These are phyloP conservation scores for Westerdykella sp. DNA, from an alignment of 2,329 filamentous ascomycete genomes.

Conservation along the genomic window DNA sequence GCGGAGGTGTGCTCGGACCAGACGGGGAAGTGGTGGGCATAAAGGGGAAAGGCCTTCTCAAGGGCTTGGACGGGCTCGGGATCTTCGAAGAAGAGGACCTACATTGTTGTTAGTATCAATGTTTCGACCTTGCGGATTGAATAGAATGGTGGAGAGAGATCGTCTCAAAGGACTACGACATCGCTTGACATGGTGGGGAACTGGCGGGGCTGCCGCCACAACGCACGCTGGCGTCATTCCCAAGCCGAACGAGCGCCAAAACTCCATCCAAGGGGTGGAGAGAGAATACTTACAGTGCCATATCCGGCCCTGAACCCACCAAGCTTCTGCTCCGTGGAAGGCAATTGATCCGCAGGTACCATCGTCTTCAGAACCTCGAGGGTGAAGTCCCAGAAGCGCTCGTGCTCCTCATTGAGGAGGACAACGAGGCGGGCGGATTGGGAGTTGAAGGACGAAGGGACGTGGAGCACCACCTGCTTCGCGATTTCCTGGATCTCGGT, in stretches of 20 bases:
- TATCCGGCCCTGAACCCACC: constrained; percentile 63
- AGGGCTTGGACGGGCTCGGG: constrained; percentile 58
- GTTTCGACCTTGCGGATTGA: not conserved
- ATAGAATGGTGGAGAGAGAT: not conserved
- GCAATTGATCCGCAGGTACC: constrained; percentile 60
- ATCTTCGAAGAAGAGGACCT: constrained; percentile 84
- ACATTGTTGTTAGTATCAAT: constrained; percentile 7
- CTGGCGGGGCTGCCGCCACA: constrained; percentile 8
- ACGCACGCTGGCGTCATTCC: constrained; percentile 16
- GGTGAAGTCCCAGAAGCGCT: constrained; percentile 77
- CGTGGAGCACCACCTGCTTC: constrained; percentile 55
- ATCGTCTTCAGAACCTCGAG: constrained; percentile 59
- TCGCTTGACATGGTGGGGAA: not conserved
- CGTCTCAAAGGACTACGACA: not conserved
- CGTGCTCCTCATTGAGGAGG: constrained; percentile 75
- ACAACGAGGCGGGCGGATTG: constrained; percentile 75
- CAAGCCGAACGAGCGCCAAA: not conserved
- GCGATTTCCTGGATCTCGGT: constrained; percentile 59
- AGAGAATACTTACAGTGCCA: constrained; percentile 58
- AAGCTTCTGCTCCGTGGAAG: constrained; percentile 47
- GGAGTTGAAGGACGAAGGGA: constrained; percentile 82
- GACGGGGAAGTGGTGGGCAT: constrained; percentile 70
- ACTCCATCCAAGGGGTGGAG: not conserved
- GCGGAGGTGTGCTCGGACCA: constrained; percentile 73
- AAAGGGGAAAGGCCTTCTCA: constrained; percentile 63